These are phyloP conservation scores for Astrothelium macrocarpum DNA, from an alignment of 495 filamentous ascomycete genomes.

Conservation along the genomic window DNA sequence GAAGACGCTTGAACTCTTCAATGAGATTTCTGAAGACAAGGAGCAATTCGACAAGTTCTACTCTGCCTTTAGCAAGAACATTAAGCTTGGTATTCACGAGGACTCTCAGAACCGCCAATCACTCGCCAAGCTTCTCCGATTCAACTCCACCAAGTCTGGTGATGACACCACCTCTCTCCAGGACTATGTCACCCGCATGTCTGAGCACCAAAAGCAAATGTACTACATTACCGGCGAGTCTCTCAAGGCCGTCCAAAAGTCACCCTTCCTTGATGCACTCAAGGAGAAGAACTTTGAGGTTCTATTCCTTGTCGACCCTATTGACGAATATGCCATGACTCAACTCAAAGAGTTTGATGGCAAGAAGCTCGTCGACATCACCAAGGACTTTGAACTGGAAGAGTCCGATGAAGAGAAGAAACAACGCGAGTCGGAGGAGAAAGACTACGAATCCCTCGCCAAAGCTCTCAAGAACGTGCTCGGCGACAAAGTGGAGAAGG, in stretches of 20 bases:
- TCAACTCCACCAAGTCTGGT: slow-evolving; percentile 96
- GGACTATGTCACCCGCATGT: slow-evolving; percentile 98
- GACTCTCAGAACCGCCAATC: slow-evolving; percentile 90
- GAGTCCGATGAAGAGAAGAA: slow-evolving; percentile 99
- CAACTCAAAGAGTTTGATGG: slow-evolving; percentile 99
- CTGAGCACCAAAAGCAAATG: slow-evolving; percentile 99
- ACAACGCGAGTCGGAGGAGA: slow-evolving; percentile 89
- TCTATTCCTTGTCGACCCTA: slow-evolving; percentile 97
- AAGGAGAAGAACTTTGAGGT: slow-evolving; percentile 99
- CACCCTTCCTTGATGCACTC: slow-evolving; percentile 96
- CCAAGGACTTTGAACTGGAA: slow-evolving; percentile 99
- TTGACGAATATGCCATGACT: slow-evolving; percentile 99
- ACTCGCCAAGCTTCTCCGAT: slow-evolving; percentile 97
- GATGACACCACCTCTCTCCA: slow-evolving; percentile 88
- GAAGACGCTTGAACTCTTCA: slow-evolving; percentile 99
- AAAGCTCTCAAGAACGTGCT: slow-evolving; percentile 98
- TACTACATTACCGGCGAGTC: slow-evolving; percentile 99
- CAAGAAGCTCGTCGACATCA: slow-evolving; percentile 99
- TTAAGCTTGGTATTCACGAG: slow-evolving; percentile 99
- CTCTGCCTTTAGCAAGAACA: slow-evolving; percentile 98
- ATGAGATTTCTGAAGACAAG: slow-evolving; percentile 96
- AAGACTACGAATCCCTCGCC: slow-evolving; percentile 87
- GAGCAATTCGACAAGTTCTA: slow-evolving; percentile 99
- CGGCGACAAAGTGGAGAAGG: slow-evolving; percentile 99
- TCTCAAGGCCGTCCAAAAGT: slow-evolving; percentile 94